Conservation (phyloP, 2,329 filamentous ascomycete species). For the Ophiostoma fasciatum region DNA sequence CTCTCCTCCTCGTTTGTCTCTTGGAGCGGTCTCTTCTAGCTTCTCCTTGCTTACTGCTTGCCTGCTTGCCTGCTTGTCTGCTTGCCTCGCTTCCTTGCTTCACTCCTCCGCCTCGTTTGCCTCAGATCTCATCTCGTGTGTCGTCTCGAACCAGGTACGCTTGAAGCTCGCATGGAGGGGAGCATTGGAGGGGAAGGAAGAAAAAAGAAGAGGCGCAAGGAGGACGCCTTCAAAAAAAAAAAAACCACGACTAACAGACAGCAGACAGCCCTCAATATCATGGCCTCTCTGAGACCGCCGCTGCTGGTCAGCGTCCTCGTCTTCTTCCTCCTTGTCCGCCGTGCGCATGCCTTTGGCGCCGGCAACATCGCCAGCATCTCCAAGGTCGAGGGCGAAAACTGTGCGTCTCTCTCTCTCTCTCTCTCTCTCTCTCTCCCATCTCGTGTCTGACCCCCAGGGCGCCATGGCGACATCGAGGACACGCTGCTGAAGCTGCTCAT, state of each 20-base stretch:
- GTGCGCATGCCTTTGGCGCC: slow-evolving; percentile 66
- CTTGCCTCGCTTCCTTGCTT: too few relatives aligned
- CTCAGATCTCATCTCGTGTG: too few relatives aligned
- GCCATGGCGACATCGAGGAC: slow-evolving; percentile 88
- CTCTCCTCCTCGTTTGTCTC: slow-evolving; percentile 1
- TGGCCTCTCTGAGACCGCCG: slow-evolving; percentile 34
- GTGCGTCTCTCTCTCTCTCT: slow-evolving; percentile 25
- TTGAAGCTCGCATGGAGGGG: too few relatives aligned
- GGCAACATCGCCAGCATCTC: slow-evolving; percentile 76
- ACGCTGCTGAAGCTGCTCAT: slow-evolving; percentile 58
- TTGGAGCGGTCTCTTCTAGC: background rate
- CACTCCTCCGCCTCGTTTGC: too few relatives aligned
- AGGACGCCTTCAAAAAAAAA: background rate
- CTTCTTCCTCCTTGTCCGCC: slow-evolving; percentile 51
- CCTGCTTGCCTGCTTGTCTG: background rate
- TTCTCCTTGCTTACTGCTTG: too few relatives aligned
- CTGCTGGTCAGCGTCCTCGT: slow-evolving; percentile 41
- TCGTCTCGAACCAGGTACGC: too few relatives aligned
- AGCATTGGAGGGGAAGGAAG: background rate
- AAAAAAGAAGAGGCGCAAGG: background rate
- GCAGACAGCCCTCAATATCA: slow-evolving; percentile 17
- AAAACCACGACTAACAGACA: background rate
- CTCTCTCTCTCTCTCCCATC: background rate
- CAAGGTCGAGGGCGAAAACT: slow-evolving; percentile 73
- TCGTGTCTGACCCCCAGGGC: slow-evolving; percentile 34